A percentile compares a stretch with the other conserved stretches of the same genome.
phyloP scores from a whole-genome alignment of 164 flowering plant genomes.

The Umbilicus rupestris region DNA sequence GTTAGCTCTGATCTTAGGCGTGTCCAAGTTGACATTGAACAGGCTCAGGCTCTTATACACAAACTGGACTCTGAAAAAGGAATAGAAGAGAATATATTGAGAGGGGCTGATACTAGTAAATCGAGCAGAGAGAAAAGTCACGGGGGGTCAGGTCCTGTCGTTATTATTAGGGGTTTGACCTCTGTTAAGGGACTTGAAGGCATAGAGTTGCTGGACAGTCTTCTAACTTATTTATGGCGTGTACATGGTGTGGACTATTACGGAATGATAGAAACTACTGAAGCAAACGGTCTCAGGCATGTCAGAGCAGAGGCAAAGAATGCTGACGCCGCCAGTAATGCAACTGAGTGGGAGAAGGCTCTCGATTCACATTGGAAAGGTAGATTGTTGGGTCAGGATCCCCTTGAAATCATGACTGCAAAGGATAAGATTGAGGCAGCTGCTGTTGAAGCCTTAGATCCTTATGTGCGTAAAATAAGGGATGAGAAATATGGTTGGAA shows the following conservation, averaged over 20 bases:
- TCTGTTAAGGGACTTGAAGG: conserved; percentile 96
- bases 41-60: conserved; percentile 70
- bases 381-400: conserved; percentile 77
- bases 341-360: conserved; percentile 82
- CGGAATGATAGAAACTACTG: conserved; percentile 77
- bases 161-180: conserved; percentile 71
- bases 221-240: conserved; percentile 93
- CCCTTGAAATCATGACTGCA: conserved; percentile 82
- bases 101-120: conserved; percentile 48
- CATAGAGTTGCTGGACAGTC: conserved; percentile 77
- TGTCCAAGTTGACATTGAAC: conserved; percentile 66
- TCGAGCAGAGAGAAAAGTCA: conserved; percentile 56
- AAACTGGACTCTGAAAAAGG: conserved; percentile 90
- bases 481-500: conserved; percentile 99
- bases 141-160: conserved; percentile 76
- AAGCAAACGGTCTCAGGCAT: conserved; percentile 85
- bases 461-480: conserved; percentile 85
- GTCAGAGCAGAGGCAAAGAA: conserved; percentile 69
- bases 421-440: conserved; percentile 93
- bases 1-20: conserved; percentile 71
- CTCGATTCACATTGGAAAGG: conserved; percentile 80
- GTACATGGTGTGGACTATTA: conserved; percentile 93
- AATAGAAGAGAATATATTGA: conserved; percentile 66
- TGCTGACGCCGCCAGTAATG: conserved; percentile 38
- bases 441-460: conserved; percentile 78